These are phyloP conservation scores for Dipodascopsis uninucleata DNA, from an alignment of 805 yeast species.

Conservation along the genomic window DNA sequence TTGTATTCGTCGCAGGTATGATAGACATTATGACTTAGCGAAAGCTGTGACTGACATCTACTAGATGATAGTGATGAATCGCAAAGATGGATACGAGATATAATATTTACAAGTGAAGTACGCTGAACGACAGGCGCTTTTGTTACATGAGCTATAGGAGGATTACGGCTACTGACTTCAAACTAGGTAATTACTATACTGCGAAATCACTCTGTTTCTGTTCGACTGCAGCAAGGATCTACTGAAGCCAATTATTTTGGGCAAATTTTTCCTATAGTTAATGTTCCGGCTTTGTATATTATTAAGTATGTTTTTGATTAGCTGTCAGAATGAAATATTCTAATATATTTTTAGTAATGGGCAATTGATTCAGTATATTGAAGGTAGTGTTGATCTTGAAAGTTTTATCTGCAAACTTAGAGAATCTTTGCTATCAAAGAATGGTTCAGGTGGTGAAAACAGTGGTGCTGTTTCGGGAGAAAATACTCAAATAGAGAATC, in stretches of 20 bases:
- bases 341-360: slow-evolving; percentile 17
- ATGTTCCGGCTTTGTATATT: slow-evolving; percentile 55
- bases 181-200: slow-evolving; percentile 26
- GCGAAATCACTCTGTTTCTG: slow-evolving; percentile 39
- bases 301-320: slow-evolving; percentile 35
- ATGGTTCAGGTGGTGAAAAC: neutral
- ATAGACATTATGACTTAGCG: neutral
- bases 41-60: slow-evolving; percentile 1
- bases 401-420: slow-evolving; percentile 6
- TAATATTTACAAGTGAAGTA: neutral
- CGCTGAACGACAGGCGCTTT: no score
- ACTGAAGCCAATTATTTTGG: slow-evolving; percentile 47
- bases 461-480: no score
- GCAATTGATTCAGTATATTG: slow-evolving; percentile 15
- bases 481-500: no score
- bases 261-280: slow-evolving; percentile 52
- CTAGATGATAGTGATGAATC: slow-evolving; percentile 23
- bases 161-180: no score
- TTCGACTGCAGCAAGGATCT: slow-evolving; percentile 43
- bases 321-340: slow-evolving; percentile 23
- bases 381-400: slow-evolving; percentile 15
- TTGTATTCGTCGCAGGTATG: slow-evolving; percentile 24
- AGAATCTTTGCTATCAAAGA: neutral
- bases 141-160: no score
- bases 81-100: slow-evolving; percentile 14